Evolutionary conservation across 345 rosid genomes (phyloP).

Genomic region (Draba incana): DNA sequence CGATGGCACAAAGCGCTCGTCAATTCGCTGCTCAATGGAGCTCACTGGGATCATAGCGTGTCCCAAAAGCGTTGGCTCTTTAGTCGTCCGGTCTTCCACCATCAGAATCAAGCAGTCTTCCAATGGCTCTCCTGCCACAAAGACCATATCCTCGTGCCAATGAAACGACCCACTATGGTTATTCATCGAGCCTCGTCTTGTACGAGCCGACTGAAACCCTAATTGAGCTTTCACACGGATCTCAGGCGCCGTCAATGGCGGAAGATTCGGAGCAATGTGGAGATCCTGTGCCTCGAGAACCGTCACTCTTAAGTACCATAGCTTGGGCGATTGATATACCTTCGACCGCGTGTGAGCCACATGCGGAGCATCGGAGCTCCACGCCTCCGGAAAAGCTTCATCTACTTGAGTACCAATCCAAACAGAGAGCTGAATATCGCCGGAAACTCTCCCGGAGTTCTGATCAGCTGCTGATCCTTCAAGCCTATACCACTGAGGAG

Average conservation of each 20-base stretch:
- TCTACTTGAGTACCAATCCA: slow-evolving; percentile 98
- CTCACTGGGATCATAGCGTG: slow-evolving; percentile 61
- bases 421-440: slow-evolving; percentile 89
- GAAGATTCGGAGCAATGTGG: slow-evolving; percentile 69
- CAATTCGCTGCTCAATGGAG: slow-evolving; percentile 78
- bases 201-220: slow-evolving; percentile 80
- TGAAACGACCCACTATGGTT: slow-evolving; percentile 71
- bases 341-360: slow-evolving; percentile 89
- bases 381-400: slow-evolving; percentile 91
- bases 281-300: slow-evolving; percentile 93
- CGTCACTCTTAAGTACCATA: slow-evolving; percentile 88
- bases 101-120: slow-evolving; percentile 72
- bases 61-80: slow-evolving; percentile 60
- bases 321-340: slow-evolving; percentile 93
- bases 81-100: slow-evolving; percentile 79
- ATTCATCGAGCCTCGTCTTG: slow-evolving; percentile 78
- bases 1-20: slow-evolving; percentile 72
- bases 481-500: slow-evolving; percentile 90
- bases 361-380: slow-evolving; percentile 85
- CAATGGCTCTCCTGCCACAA: slow-evolving; percentile 92
- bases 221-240: slow-evolving; percentile 78
- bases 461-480: slow-evolving; percentile 60
- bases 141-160: slow-evolving; percentile 87
- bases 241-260: slow-evolving; percentile 86
- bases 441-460: slow-evolving; percentile 51